Conservation (phyloP, 202 grass and related monocot genomes). For the Brachypodium distachyon region DNA sequence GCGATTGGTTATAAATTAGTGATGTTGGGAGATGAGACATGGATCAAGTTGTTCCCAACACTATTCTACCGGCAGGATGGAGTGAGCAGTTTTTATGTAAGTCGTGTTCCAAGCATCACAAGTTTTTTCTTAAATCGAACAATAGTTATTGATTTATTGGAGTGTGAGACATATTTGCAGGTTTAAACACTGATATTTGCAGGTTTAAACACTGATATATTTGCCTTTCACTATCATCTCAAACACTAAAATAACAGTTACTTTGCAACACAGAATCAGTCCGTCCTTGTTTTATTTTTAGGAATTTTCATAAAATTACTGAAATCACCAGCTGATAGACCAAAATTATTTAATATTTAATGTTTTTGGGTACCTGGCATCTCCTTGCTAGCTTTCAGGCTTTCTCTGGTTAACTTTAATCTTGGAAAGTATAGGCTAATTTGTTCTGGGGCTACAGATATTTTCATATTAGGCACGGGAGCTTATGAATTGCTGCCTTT, state of each 20-base stretch:
- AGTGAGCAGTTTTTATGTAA: slow-evolving; percentile 97
- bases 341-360: neutral
- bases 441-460: neutral
- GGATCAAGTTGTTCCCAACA: slow-evolving; percentile 94
- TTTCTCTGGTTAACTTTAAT: neutral
- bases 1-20: slow-evolving; percentile 75
- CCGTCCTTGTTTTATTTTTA: neutral
- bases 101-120: neutral
- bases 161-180: neutral
- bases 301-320: neutral
- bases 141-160: neutral
- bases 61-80: slow-evolving; percentile 89
- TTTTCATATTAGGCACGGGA: slow-evolving; percentile 9
- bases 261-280: neutral
- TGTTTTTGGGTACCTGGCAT: neutral
- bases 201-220: neutral
- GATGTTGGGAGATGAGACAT: slow-evolving; percentile 94
- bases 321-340: neutral
- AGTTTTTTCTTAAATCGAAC: neutral
- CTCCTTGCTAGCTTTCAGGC: neutral
- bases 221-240: neutral
- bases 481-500: neutral
- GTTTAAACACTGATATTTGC: neutral
- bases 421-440: neutral
- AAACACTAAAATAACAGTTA: neutral